Base-by-base conservation (phyloP, 257 asterid genomes). In the Solanum ahanhuiri region DNA sequence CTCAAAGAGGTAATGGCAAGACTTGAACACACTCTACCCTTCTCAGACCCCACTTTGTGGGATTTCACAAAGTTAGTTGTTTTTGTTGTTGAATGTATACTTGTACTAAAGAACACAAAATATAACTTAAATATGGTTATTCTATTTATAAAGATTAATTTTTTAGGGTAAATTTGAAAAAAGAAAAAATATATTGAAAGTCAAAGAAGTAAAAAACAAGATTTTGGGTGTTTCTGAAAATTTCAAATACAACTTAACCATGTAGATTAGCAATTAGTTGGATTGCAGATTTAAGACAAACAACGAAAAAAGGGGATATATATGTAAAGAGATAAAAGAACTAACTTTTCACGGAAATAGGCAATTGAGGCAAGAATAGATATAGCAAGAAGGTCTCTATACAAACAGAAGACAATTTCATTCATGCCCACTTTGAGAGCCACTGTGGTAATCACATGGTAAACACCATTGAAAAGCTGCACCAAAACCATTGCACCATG, bases 371-470 rank as follows among this genome's bases (percentile, higher is more conserved):
- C 98, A 23, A 97, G 98, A 72, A 97, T 92, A 71, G 95, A 91
- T 60, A 97, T 94, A 7, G 98, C 99, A 64, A 97, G 90, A 22
- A 95, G 94, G 89, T 97, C 99, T 11, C 99, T 88, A 43, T 81
- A 90, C 60, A 95, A 96, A 84, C 99, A 95, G 87, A 97, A 97
- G 41, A 97, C 98, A 83, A 95, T 91, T 96, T 97, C 96, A 90
- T 93, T 97, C 81, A 95, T 90, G 45, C 99, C 99, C 79, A 93
- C 98, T 86, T 94, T 94, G 86, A 97, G 98, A 28, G 99, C 99
- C 48, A 97, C 93, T 85, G 96, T 97, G 51, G 98, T 94, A 88
- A 97, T 91, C 87, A 97, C 98, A 90, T 97, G 99, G 91, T 94
- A 93, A 1, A 94, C 98, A 87, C 98, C 98, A 86, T 86, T 81